Evolutionary conservation across 208 protist species (phyloP).

Genomic region (Tritrichomonas foetus): DNA sequence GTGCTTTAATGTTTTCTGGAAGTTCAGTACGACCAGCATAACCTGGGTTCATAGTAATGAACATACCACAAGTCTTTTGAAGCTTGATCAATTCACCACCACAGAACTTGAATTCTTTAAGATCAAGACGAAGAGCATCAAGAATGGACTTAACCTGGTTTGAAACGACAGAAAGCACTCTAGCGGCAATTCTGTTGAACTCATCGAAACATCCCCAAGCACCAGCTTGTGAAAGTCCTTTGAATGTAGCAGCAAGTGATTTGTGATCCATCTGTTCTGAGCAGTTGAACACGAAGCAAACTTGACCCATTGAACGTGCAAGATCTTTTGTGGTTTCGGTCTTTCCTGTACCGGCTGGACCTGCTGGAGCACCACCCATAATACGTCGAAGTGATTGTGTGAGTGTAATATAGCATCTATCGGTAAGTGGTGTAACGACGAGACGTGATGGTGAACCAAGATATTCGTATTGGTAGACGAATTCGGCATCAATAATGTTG

Average conservation of each 20-base stretch:
- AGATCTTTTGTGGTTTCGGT: constrained; percentile 78
- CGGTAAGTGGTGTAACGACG: constrained; percentile 95
- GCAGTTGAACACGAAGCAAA: constrained; percentile 72
- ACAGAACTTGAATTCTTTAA: constrained; percentile 69
- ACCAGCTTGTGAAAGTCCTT: constrained; percentile 87
- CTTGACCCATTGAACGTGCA: constrained; percentile 58
- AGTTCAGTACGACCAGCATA: constrained; percentile 84
- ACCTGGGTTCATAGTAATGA: constrained; percentile 98
- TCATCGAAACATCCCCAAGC: constrained; percentile 97
- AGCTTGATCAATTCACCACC: constrained; percentile 71
- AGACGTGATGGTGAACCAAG: constrained; percentile 90
- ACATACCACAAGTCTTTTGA: constrained; percentile 65
- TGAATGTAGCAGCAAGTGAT: constrained; percentile 90
- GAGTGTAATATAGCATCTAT: constrained; percentile 95
- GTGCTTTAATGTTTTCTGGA: constrained; percentile 62
- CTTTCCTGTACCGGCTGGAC: constrained; percentile 89
- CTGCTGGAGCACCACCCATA: constrained; percentile 86
- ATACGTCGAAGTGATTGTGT: constrained; percentile 86
- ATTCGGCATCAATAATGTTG: constrained; percentile 87
- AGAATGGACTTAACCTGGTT: constrained; percentile 92
- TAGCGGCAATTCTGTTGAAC: constrained; percentile 83
- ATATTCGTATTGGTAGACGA: constrained; percentile 93
- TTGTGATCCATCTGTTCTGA: constrained; percentile 97
- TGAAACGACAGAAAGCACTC: constrained; percentile 87
- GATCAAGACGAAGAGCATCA: constrained; percentile 87